Percentiles rank a stretch among this genome's conserved stretches.
phyloP scores from a whole-genome alignment of 2,329 filamentous ascomycete genomes.

The Onygenales sp. region DNA sequence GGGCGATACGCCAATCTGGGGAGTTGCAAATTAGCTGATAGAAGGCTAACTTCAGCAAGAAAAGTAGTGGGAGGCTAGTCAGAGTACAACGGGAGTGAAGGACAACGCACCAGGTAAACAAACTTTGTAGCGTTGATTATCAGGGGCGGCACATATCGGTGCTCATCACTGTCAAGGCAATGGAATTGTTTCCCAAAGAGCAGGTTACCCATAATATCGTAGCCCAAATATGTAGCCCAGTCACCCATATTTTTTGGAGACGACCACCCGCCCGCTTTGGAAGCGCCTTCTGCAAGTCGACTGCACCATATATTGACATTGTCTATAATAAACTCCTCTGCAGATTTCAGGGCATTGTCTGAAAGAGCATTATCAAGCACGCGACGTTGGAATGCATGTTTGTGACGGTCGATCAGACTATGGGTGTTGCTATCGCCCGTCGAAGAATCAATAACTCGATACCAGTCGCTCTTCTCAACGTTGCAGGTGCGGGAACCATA shows the following conservation, averaged over 20 bases:
- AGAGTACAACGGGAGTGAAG: no score
- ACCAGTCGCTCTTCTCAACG: conserved; percentile 18
- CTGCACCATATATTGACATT: conserved; percentile 11
- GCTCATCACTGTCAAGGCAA: conserved; percentile 15
- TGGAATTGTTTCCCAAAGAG: conserved; percentile 27
- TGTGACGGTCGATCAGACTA: conserved; percentile 14
- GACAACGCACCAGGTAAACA: conserved; percentile 8
- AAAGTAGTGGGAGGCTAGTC: not conserved
- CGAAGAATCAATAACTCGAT: conserved; percentile 31
- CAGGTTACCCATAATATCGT: conserved; percentile 29
- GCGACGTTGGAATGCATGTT: conserved; percentile 17
- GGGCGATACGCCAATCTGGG: conserved; percentile 8
- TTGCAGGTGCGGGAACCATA: conserved; percentile 12
- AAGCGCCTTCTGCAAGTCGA: conserved; percentile 9
- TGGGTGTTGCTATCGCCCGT: conserved; percentile 12
- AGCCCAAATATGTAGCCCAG: conserved; percentile 23
- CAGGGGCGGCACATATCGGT: conserved; percentile 19
- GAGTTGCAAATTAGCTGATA: not conserved
- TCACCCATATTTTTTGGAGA: conserved; percentile 17
- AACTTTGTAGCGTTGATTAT: conserved; percentile 10
- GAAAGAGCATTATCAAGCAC: conserved; percentile 22
- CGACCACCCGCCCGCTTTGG: conserved; percentile 14
- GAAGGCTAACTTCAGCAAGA: not conserved
- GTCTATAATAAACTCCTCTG: conserved; percentile 12
- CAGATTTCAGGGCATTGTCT: conserved; percentile 17